Evolutionary conservation across 805 yeast species (phyloP), one percentile per base, ranked within the genome.

Genomic region (Candida sakaeoensis): DNA sequence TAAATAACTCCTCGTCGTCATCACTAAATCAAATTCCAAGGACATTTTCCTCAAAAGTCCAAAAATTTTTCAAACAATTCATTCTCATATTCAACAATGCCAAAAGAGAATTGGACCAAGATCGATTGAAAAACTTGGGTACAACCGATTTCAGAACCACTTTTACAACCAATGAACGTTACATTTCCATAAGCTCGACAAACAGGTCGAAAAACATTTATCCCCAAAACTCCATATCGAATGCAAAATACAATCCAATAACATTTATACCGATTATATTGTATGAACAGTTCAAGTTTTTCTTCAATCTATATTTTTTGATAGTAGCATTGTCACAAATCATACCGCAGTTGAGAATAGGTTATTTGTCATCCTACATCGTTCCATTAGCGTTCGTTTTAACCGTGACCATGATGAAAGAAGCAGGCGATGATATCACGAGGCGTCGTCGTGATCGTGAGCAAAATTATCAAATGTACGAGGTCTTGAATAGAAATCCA

Each of bases 261-360:
- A 80, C 95, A 1, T 93, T 93, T 54, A 63, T 93, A 8, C 99
- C 99, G 3, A 72, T 87, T 31, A 80, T 93, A 40, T 72, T 93
- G 22, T 95, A 85, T 60, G 96, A 91, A 58, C 99, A 93, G 69
- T 93, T 93, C 79, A 89, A 90, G 66, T 91, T 93, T 60, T 93
- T 93, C 63, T 93, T 89, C 74, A 93, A 93, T 62, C 67, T 93
- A 35, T 93, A 93, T 61, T 93, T 93, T 57, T 65, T 95, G 37
- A 55, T 95, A 15, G 99, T 95, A 48, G 98, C 99, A 12, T 72
- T 95, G 44, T 89, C 97, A 4, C 99, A 93, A 63, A 82, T 83
- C 2, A 73, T 93, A 16, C 97, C 98, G 1, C 86, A 81, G 6
- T 71, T 93, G 39, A 72, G 97, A 50, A 93, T 93, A 25, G 99